phyloP scores from a whole-genome alignment of 225 moss, liverwort and hornwort genomes.

The Neckera pumila region DNA sequence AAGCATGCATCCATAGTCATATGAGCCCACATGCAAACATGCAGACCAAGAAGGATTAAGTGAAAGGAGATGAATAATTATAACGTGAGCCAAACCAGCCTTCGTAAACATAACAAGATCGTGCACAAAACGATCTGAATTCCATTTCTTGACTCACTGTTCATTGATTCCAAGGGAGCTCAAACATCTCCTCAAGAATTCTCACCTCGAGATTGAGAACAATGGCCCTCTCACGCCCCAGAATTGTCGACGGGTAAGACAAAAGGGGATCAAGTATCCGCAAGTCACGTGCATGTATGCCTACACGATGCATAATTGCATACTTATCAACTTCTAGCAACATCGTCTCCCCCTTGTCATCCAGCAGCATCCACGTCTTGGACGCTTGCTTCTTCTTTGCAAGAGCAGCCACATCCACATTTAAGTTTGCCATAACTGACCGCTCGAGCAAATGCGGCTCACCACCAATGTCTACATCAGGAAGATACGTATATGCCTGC shows the following conservation, averaged over 20 bases:
- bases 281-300: slow-evolving; percentile 96
- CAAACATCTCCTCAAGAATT: neutral
- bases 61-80: neutral
- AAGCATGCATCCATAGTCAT: neutral
- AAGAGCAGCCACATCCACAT: slow-evolving; percentile 23
- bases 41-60: neutral
- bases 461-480: slow-evolving; percentile 33
- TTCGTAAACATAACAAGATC: neutral
- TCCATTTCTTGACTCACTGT: neutral
- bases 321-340: slow-evolving; percentile 94
- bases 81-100: neutral
- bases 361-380: slow-evolving; percentile 86
- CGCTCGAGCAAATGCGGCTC: slow-evolving; percentile 18
- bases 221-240: slow-evolving; percentile 97
- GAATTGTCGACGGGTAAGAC: slow-evolving; percentile 93
- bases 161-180: neutral
- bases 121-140: neutral
- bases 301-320: slow-evolving; percentile 95
- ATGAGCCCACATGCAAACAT: neutral
- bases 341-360: slow-evolving; percentile 69
- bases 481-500: slow-evolving; percentile 6
- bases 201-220: slow-evolving; percentile 96
- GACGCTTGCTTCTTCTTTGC: slow-evolving; percentile 84
- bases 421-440: slow-evolving; percentile 28
- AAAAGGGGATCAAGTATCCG: slow-evolving; percentile 95